Conservation (phyloP, 768 basidiomycete genomes). For the Podaxis pistillaris region DNA sequence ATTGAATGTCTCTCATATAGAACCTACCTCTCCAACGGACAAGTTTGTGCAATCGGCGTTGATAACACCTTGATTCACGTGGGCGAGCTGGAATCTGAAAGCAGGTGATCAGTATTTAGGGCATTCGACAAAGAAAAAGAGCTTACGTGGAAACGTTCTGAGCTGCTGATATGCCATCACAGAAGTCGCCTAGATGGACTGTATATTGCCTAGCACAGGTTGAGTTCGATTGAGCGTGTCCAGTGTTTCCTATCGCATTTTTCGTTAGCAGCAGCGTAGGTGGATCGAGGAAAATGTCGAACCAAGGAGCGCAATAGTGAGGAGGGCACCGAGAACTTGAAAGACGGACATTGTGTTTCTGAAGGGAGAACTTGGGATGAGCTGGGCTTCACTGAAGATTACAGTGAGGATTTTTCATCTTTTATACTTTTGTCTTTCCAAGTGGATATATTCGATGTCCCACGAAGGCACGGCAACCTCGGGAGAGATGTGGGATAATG, state of each 20-base stretch:
- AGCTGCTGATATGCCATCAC: constrained; percentile 51
- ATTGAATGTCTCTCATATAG: background rate
- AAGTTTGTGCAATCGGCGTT: constrained; percentile 58
- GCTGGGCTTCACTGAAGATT: background rate
- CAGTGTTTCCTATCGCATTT: background rate
- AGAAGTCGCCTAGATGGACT: constrained; percentile 51
- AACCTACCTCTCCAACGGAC: constrained; percentile 41
- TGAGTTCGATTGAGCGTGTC: background rate
- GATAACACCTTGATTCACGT: constrained; percentile 46
- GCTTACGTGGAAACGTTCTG: constrained; percentile 48
- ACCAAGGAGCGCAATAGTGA: background rate
- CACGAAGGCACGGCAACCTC: background rate
- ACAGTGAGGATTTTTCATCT: background rate
- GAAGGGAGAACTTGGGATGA: background rate
- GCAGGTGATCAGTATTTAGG: background rate
- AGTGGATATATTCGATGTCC: background rate
- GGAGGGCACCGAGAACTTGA: background rate
- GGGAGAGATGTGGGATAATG: background rate
- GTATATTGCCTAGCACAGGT: constrained; percentile 50
- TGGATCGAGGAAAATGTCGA: background rate
- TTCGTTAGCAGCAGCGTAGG: background rate
- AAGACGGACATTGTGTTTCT: background rate
- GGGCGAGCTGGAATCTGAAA: constrained; percentile 56
- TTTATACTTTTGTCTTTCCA: background rate
- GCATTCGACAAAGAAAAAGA: background rate